phyloP scores from a whole-genome alignment of 2,329 filamentous ascomycete genomes.

The Botrytis cinerea region DNA sequence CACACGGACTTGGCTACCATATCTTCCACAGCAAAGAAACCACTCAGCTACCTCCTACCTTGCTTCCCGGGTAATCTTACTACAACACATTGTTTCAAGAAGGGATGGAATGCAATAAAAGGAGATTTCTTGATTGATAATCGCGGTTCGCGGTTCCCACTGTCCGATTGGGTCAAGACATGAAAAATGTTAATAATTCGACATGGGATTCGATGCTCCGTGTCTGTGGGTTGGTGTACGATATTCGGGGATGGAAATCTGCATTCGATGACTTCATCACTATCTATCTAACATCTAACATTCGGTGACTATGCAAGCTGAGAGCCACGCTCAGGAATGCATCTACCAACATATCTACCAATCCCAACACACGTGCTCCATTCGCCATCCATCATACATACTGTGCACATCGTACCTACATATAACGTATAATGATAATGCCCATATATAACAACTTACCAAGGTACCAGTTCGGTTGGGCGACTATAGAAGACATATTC shows the following conservation, averaged over 20 bases:
- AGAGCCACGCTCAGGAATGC: background rate
- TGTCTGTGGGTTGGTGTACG: background rate
- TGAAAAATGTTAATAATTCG: background rate
- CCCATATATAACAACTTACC: background rate
- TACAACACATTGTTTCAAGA: slow-evolving; percentile 9
- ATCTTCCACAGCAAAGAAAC: too few relatives aligned
- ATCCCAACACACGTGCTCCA: background rate
- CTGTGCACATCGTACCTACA: background rate
- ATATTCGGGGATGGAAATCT: background rate
- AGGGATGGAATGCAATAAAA: background rate
- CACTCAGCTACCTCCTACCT: background rate
- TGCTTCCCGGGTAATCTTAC: background rate
- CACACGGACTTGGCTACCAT: too few relatives aligned
- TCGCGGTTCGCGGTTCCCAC: background rate
- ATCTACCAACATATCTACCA: background rate
- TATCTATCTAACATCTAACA: background rate
- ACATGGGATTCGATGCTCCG: background rate
- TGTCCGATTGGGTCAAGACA: background rate
- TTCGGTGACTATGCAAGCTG: background rate
- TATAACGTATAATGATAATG: background rate
- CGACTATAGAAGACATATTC: background rate
- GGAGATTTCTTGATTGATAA: slow-evolving; percentile 9
- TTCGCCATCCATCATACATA: background rate
- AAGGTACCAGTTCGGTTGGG: background rate
- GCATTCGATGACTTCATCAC: slow-evolving; percentile 7